These are phyloP conservation scores for Dichotomocladium elegans DNA, from an alignment of 371 early-diverging fungal genomes.

Conservation along the genomic window DNA sequence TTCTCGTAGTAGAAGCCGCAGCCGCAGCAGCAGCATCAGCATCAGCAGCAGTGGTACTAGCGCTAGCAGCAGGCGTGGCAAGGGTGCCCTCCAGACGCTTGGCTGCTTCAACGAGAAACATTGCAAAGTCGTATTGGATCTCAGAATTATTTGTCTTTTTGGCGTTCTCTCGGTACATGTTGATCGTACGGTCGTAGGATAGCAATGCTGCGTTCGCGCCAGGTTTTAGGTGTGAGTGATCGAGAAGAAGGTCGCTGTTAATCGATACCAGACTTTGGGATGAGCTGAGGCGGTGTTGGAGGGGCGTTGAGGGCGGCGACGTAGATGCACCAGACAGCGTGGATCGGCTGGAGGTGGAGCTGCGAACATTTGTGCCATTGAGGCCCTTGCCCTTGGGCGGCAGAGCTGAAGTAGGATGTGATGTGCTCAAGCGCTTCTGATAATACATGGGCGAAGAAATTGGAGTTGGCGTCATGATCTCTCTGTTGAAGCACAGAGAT, in stretches of 20 bases:
- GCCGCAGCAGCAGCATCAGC: not conserved
- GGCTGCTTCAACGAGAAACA: conserved; percentile 61
- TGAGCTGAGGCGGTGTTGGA: conserved; percentile 6
- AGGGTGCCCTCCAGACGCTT: conserved; percentile 26
- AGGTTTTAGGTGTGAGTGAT: conserved; percentile 59
- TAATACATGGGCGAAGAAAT: too few relatives aligned
- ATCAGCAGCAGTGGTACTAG: conserved; percentile 11
- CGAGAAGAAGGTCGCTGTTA: conserved; percentile 28
- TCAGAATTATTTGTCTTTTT: conserved; percentile 73
- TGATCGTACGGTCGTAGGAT: conserved; percentile 65
- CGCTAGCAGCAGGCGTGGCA: conserved; percentile 1
- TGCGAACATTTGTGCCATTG: too few relatives aligned
- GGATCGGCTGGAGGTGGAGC: conserved; percentile 4
- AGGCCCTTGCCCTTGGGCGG: too few relatives aligned
- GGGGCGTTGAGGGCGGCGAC: not conserved
- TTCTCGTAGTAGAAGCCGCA: not conserved
- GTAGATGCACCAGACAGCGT: conserved; percentile 1
- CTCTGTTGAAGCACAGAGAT: not conserved
- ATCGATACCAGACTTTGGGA: conserved; percentile 8
- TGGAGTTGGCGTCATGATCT: too few relatives aligned
- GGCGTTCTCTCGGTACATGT: conserved; percentile 74
- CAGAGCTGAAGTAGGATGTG: too few relatives aligned
- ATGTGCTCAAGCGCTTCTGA: too few relatives aligned
- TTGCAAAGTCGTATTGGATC: conserved; percentile 77
- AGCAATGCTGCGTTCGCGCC: conserved; percentile 57